Conservation (phyloP, 1,284 basidiomycete species). For the Coriolopsis trogii region DNA sequence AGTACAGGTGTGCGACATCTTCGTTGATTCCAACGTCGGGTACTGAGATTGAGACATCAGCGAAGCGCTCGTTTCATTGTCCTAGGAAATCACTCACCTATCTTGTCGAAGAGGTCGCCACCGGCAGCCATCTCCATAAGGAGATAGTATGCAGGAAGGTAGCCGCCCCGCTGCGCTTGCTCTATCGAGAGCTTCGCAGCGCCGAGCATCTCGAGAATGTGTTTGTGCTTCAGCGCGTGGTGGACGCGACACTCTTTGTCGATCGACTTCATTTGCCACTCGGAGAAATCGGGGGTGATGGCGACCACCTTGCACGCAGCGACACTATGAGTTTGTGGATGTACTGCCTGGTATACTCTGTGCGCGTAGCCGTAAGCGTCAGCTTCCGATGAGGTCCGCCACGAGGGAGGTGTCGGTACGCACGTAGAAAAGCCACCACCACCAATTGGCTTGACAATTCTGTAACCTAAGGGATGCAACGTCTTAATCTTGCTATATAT, state of each 20-base stretch:
- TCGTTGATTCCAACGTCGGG: slow-evolving; percentile 90
- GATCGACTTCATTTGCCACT: slow-evolving; percentile 74
- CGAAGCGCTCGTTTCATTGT: no score
- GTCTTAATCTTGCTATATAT: neutral
- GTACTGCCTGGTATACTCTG: slow-evolving; percentile 83
- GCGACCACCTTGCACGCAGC: slow-evolving; percentile 87
- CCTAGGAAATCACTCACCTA: slow-evolving; percentile 73
- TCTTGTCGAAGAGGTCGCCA: slow-evolving; percentile 98
- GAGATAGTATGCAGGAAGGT: slow-evolving; percentile 83
- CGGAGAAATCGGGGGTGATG: slow-evolving; percentile 60
- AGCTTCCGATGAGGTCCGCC: neutral
- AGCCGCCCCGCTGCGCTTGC: slow-evolving; percentile 32
- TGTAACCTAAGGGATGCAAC: slow-evolving; percentile 53
- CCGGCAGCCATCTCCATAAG: slow-evolving; percentile 91
- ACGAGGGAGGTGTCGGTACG: slow-evolving; percentile 23
- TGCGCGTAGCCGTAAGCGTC: neutral
- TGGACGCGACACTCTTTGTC: slow-evolving; percentile 97
- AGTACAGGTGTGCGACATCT: slow-evolving; percentile 91
- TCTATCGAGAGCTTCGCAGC: slow-evolving; percentile 64
- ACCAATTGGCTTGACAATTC: slow-evolving; percentile 76
- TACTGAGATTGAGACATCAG: slow-evolving; percentile 43
- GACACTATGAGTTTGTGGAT: slow-evolving; percentile 64
- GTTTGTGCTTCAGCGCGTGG: slow-evolving; percentile 75
- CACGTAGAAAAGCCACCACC: slow-evolving; percentile 87
- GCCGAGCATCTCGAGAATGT: slow-evolving; percentile 87